Conservation (phyloP, 345 rosid genomes). For the Triadica sebifera region DNA sequence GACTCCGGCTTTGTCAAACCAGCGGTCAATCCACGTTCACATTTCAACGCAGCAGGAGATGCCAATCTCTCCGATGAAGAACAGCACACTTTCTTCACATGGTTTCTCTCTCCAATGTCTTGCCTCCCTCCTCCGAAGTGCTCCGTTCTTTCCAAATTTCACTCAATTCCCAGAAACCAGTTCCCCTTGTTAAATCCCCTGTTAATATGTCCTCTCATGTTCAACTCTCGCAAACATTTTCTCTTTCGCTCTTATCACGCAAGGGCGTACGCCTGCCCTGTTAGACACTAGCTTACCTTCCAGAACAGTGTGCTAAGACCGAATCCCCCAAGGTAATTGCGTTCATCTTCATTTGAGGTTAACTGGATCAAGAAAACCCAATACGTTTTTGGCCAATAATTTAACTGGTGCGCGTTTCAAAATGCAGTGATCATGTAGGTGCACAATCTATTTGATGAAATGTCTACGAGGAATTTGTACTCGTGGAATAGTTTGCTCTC, state of each 20-base stretch:
- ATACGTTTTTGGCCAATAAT: conserved; percentile 49
- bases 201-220: conserved; percentile 31
- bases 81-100: too few species aligned
- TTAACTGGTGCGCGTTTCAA: conserved; percentile 49
- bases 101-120: too few species aligned
- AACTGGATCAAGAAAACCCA: conserved; percentile 52
- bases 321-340: conserved; percentile 58
- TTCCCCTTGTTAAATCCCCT: conserved; percentile 36
- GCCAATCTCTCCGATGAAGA: too few species aligned
- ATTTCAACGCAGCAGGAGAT: too few species aligned
- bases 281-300: conserved; percentile 42
- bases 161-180: conserved; percentile 30
- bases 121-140: not conserved
- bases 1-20: too few species aligned
- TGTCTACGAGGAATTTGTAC: conserved; percentile 57
- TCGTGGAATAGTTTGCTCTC: conserved; percentile 70
- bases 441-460: conserved; percentile 70
- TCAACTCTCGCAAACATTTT: conserved; percentile 48
- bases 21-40: too few species aligned
- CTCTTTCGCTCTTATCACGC: conserved; percentile 45
- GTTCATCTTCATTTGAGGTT: conserved; percentile 77
- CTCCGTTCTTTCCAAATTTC: conserved; percentile 19
- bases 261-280: conserved; percentile 58
- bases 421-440: conserved; percentile 41
- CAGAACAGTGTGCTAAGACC: conserved; percentile 41